These are phyloP conservation scores for Mycena crocata DNA, from an alignment of 768 basidiomycete species.

Conservation along the genomic window DNA sequence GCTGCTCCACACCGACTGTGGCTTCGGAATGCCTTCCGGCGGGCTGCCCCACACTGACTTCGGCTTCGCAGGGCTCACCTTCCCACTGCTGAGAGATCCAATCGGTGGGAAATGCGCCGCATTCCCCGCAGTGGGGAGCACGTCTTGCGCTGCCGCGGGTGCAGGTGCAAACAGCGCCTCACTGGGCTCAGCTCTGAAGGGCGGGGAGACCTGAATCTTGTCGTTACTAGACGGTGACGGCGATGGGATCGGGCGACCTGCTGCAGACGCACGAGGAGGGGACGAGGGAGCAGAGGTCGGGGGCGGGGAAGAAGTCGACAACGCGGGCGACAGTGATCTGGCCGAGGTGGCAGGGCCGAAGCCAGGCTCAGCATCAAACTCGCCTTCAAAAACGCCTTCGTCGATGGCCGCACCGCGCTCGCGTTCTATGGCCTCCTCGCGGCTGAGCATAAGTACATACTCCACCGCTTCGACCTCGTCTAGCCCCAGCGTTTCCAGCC, in stretches of 20 bases:
- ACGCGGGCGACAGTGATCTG: constrained; percentile 30
- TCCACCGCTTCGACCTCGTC: constrained; percentile 81
- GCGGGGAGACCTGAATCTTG: constrained; percentile 69
- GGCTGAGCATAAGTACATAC: constrained; percentile 86
- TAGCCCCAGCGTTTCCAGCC: constrained; percentile 73
- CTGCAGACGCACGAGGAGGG: constrained; percentile 36
- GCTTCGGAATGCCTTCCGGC: constrained; percentile 14
- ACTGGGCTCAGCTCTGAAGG: constrained; percentile 61
- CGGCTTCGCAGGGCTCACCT: constrained; percentile 25
- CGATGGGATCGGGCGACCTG: constrained; percentile 43
- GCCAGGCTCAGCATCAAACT: constrained; percentile 59
- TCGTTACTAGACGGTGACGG: constrained; percentile 55
- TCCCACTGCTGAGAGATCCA: too few relatives aligned
- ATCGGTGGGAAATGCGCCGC: constrained; percentile 41
- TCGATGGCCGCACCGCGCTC: constrained; percentile 45
- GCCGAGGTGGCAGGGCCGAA: neutral
- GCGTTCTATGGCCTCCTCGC: constrained; percentile 69
- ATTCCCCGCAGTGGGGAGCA: constrained; percentile 44
- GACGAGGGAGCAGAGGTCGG: constrained; percentile 38
- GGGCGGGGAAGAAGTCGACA: constrained; percentile 39
- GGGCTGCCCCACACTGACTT: constrained; percentile 45
- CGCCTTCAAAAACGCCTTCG: constrained; percentile 69
- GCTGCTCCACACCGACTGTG: constrained; percentile 46
- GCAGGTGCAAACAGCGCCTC: constrained; percentile 58
- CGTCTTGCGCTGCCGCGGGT: constrained; percentile 39